A percentile compares a stretch with the other conserved stretches of the same genome.
phyloP scores from a whole-genome alignment of 306 rosid genomes.

The Amphicarpaea edgeworthii region DNA sequence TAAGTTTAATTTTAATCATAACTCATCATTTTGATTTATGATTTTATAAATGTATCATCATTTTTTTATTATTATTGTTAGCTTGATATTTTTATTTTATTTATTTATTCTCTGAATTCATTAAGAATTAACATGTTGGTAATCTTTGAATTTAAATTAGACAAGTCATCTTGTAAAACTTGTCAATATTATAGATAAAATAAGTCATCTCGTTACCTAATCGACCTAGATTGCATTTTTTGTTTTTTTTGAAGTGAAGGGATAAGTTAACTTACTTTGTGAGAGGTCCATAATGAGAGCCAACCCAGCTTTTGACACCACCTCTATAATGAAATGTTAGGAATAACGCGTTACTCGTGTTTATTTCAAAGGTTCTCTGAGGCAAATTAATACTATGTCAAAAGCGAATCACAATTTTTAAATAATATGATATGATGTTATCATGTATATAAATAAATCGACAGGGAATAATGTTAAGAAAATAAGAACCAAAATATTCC shows the following conservation, averaged over 20 bases:
- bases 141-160: background rate
- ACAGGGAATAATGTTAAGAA: background rate
- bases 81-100: too few relatives aligned
- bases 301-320: too few relatives aligned
- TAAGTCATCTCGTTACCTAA: background rate
- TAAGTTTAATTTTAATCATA: too few relatives aligned
- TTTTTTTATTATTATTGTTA: too few relatives aligned
- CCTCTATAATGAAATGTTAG: too few relatives aligned
- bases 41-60: too few relatives aligned
- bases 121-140: too few relatives aligned
- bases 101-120: too few relatives aligned
- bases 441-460: constrained; percentile 7
- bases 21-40: too few relatives aligned
- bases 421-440: too few relatives aligned
- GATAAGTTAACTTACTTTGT: background rate
- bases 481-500: background rate
- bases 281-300: background rate
- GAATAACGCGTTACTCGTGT: background rate
- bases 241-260: background rate
- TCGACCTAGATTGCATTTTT: background rate
- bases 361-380: background rate
- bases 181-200: too few relatives aligned
- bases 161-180: background rate
- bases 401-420: background rate
- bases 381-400: background rate